These are phyloP conservation scores for Quillaja saponaria DNA, from an alignment of 306 rosid species.

Conservation along the genomic window DNA sequence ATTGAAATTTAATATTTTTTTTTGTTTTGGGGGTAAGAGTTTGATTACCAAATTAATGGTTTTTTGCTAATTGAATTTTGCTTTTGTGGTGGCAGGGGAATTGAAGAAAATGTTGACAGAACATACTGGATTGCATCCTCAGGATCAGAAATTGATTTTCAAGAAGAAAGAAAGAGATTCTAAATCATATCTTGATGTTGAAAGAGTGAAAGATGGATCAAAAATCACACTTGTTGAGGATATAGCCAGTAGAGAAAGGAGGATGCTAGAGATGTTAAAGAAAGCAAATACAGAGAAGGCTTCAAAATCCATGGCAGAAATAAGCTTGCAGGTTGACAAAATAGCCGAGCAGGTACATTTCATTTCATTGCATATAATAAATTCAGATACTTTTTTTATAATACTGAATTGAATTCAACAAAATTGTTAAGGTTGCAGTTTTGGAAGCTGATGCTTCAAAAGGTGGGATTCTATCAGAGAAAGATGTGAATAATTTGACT, in stretches of 20 bases:
- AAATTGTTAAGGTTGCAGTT: conserved; percentile 55
- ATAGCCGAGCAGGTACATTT: conserved; percentile 56
- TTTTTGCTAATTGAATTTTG: background rate
- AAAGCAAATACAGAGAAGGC: conserved; percentile 54
- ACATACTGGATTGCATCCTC: conserved; percentile 59
- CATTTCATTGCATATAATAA: background rate
- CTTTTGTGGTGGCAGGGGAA: conserved; percentile 56
- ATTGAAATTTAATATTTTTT: background rate
- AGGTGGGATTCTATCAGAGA: conserved; percentile 40
- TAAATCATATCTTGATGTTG: conserved; percentile 67
- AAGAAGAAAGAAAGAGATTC: conserved; percentile 81
- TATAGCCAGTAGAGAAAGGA: conserved; percentile 52
- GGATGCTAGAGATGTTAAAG: conserved; percentile 47
- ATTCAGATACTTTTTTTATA: background rate
- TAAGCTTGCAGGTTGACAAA: conserved; percentile 56
- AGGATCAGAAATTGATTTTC: conserved; percentile 70
- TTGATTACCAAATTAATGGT: background rate
- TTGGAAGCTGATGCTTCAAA: conserved; percentile 43
- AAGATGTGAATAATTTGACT: conserved; percentile 52
- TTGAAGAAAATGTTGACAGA: conserved; percentile 79
- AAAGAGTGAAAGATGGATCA: conserved; percentile 68
- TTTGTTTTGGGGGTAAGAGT: background rate
- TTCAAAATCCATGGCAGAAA: conserved; percentile 53
- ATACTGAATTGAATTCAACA: conserved; percentile 17
- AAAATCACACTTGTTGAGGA: conserved; percentile 63